phyloP scores from a whole-genome alignment of 305 asterid genomes.

The Rubia peregrina region DNA sequence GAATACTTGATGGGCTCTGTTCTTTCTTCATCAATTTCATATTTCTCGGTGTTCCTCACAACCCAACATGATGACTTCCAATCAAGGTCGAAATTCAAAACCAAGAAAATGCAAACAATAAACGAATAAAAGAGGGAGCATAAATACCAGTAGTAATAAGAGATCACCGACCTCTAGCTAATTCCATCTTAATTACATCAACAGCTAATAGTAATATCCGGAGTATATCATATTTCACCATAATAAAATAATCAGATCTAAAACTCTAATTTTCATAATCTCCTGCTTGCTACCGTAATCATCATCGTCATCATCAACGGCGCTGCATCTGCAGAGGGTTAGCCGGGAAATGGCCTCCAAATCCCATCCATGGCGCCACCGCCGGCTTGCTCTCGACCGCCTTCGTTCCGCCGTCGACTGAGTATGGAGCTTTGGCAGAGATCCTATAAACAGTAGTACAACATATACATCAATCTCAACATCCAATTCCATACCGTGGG shows the following conservation, averaged over 20 bases:
- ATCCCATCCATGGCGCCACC: conserved; percentile 40
- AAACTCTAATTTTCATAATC: neutral
- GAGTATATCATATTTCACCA: neutral
- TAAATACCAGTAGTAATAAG: no score
- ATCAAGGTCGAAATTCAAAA: neutral
- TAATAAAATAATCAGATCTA: neutral
- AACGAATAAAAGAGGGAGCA: neutral
- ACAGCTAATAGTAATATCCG: neutral
- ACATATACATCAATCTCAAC: conserved; percentile 6
- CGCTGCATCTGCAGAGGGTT: conserved; percentile 25
- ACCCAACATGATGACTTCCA: neutral
- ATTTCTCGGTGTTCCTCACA: neutral
- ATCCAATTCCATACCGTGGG: neutral
- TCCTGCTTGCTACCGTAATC: no score
- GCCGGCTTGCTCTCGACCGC: conserved; percentile 26
- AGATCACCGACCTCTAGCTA: neutral
- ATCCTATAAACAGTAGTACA: conserved; percentile 29
- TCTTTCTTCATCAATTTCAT: neutral
- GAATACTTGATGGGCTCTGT: no score
- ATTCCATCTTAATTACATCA: neutral
- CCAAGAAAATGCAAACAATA: neutral
- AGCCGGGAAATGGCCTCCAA: conserved; percentile 29
- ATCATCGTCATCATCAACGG: neutral
- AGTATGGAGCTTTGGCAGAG: conserved; percentile 53
- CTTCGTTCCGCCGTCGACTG: conserved; percentile 19